A percentile compares a stretch with the other conserved stretches of the same genome.
These are phyloP conservation scores for Penicillium taxi DNA, from an alignment of 495 filamentous ascomycete species.

Conservation along the genomic window DNA sequence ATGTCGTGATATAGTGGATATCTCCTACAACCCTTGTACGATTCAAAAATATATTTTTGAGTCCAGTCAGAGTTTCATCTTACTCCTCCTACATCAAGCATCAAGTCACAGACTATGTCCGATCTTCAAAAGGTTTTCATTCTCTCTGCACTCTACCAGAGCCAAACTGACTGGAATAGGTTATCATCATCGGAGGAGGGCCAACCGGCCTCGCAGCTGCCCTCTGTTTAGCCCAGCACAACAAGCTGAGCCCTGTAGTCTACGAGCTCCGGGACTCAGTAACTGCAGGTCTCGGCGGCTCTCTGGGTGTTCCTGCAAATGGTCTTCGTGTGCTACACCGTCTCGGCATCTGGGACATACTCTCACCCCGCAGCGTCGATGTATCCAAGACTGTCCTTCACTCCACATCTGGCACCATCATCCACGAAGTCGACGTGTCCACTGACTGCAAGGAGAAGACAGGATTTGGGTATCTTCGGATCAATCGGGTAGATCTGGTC, in stretches of 20 bases:
- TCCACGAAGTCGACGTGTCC: constrained; percentile 17
- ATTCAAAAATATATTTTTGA: no score
- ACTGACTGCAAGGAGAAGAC: constrained; percentile 16
- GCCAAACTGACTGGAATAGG: no score
- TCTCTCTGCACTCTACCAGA: no score
- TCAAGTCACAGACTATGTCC: no score
- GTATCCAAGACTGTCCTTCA: constrained; percentile 21
- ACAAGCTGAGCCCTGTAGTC: constrained; percentile 18
- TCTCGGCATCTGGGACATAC: constrained; percentile 26
- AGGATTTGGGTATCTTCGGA: constrained; percentile 29
- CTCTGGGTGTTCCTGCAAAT: constrained; percentile 41
- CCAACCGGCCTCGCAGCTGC: constrained; percentile 25
- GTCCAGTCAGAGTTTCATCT: no score
- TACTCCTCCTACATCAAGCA: no score
- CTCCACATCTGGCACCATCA: constrained; percentile 19
- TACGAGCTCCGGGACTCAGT: constrained; percentile 26
- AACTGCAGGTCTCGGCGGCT: constrained; percentile 39
- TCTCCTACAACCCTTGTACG: no score
- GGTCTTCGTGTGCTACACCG: constrained; percentile 38
- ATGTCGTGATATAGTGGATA: no score
- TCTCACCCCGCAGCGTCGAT: constrained; percentile 19
- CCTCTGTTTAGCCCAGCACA: constrained; percentile 21
- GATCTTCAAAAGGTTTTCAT: no score
- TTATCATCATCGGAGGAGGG: constrained; percentile 52
- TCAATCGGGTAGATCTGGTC: constrained; percentile 24